phyloP scores from a whole-genome alignment of 352 stramenopile species.

The Saprolegnia diclina region DNA sequence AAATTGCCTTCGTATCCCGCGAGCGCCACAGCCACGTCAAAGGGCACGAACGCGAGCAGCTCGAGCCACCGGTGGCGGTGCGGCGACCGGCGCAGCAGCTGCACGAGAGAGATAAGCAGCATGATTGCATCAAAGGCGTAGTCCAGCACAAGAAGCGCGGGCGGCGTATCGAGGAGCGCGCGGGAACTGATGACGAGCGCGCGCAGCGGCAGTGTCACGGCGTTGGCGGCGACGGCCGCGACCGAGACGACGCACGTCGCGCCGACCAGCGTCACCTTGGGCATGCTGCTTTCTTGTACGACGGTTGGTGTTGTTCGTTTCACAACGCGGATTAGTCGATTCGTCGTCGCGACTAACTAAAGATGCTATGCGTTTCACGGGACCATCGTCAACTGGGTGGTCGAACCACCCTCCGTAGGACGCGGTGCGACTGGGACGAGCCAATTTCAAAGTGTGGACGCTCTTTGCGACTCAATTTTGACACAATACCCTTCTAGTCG shows the following conservation, averaged over 20 bases:
- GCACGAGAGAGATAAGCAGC: conserved; percentile 4
- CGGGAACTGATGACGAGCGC: conserved; percentile 3
- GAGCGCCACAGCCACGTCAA: background rate
- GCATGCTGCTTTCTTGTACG: too few species aligned
- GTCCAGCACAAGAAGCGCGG: conserved; percentile 4
- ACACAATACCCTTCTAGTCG: too few species aligned
- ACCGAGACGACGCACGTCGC: conserved; percentile 17
- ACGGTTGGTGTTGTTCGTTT: too few species aligned
- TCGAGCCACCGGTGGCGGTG: conserved; percentile 11
- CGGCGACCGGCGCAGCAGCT: conserved; percentile 6
- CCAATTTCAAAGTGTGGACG: too few species aligned
- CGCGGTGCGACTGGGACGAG: too few species aligned
- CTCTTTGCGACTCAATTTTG: too few species aligned
- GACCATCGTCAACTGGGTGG: too few species aligned
- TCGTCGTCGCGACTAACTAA: too few species aligned
- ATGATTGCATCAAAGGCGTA: conserved; percentile 15
- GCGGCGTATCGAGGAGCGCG: conserved; percentile 18
- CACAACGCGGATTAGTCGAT: too few species aligned
- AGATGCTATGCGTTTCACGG: too few species aligned
- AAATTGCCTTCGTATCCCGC: conserved; percentile 19
- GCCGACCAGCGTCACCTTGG: conserved; percentile 21
- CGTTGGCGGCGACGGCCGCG: conserved; percentile 11
- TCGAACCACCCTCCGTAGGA: too few species aligned
- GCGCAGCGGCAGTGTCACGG: conserved; percentile 18
- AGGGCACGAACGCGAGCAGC: conserved; percentile 15